These are phyloP conservation scores for Serendipita vermifera DNA, from an alignment of 768 basidiomycete genomes.

Conservation along the genomic window DNA sequence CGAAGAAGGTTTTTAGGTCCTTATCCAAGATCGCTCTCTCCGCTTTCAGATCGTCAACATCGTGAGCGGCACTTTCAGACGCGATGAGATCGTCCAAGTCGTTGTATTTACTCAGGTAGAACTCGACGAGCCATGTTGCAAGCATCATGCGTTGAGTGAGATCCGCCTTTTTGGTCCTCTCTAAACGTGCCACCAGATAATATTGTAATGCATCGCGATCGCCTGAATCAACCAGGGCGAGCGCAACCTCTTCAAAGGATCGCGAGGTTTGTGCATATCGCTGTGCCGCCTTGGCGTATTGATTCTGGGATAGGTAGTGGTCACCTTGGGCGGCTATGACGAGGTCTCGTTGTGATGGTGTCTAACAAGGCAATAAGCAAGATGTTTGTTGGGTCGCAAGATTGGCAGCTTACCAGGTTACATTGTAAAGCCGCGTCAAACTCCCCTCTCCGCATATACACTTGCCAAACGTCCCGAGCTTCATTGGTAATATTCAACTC, in stretches of 20 bases:
- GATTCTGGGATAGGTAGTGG: slow-evolving; percentile 59
- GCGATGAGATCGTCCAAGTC: slow-evolving; percentile 90
- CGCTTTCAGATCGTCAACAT: slow-evolving; percentile 70
- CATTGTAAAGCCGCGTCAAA: slow-evolving; percentile 70
- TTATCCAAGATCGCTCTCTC: slow-evolving; percentile 81
- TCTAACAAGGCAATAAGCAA: slow-evolving; percentile 32
- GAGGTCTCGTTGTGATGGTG: slow-evolving; percentile 72
- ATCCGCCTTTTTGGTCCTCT: slow-evolving; percentile 78
- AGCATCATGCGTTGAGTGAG: slow-evolving; percentile 92
- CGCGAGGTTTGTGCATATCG: slow-evolving; percentile 81
- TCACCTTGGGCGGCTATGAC: slow-evolving; percentile 76
- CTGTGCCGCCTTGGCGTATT: slow-evolving; percentile 86
- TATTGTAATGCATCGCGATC: slow-evolving; percentile 85
- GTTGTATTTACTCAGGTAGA: slow-evolving; percentile 93
- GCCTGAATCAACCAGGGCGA: slow-evolving; percentile 78
- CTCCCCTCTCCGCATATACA: slow-evolving; percentile 65
- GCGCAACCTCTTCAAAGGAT: slow-evolving; percentile 79
- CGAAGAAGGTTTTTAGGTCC: slow-evolving; percentile 83
- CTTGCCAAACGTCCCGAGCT: slow-evolving; percentile 88
- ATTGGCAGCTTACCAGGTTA: slow-evolving; percentile 48
- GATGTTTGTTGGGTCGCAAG: too few relatives aligned
- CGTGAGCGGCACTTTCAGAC: slow-evolving; percentile 65
- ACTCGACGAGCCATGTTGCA: slow-evolving; percentile 96
- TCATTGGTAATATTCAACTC: slow-evolving; percentile 80
- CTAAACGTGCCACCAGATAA: slow-evolving; percentile 78